phyloP scores from a whole-genome alignment of 306 rosid species.

The Urtica urens region DNA sequence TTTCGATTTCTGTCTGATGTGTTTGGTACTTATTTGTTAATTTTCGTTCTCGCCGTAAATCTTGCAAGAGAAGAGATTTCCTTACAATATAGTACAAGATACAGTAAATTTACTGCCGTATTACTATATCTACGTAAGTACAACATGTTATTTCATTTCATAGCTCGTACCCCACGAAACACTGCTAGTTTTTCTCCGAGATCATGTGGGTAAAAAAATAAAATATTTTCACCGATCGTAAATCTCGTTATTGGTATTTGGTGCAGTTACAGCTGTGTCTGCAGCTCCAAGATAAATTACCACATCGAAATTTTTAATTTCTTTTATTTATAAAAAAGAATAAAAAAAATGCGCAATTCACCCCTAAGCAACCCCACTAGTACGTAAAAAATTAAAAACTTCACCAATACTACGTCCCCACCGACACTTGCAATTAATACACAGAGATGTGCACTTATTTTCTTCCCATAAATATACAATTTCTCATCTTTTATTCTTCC shows the following conservation, averaged over 20 bases:
- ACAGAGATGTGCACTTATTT: too few relatives aligned
- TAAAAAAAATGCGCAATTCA: too few relatives aligned
- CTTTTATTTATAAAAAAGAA: not conserved
- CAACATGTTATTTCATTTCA: not conserved
- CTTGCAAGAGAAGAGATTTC: not conserved
- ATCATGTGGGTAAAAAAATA: not conserved
- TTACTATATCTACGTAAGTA: not conserved
- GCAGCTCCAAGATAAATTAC: not conserved
- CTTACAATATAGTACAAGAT: not conserved
- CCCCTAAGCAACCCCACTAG: constrained; percentile 4
- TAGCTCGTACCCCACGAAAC: not conserved
- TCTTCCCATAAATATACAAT: too few relatives aligned
- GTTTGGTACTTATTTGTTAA: not conserved
- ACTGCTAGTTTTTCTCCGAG: not conserved
- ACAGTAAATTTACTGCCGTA: not conserved
- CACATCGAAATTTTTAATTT: too few relatives aligned
- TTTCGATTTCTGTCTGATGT: not conserved
- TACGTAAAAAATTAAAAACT: constrained; percentile 5
- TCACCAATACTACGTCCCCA: constrained; percentile 3
- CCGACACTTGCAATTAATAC: too few relatives aligned
- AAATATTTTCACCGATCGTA: not conserved
- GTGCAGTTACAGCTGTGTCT: constrained; percentile 17
- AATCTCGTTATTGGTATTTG: not conserved
- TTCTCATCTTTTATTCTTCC: not conserved
- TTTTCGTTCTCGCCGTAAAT: not conserved